Base-by-base conservation (phyloP, 495 filamentous ascomycete species). In the Podospora conica region DNA sequence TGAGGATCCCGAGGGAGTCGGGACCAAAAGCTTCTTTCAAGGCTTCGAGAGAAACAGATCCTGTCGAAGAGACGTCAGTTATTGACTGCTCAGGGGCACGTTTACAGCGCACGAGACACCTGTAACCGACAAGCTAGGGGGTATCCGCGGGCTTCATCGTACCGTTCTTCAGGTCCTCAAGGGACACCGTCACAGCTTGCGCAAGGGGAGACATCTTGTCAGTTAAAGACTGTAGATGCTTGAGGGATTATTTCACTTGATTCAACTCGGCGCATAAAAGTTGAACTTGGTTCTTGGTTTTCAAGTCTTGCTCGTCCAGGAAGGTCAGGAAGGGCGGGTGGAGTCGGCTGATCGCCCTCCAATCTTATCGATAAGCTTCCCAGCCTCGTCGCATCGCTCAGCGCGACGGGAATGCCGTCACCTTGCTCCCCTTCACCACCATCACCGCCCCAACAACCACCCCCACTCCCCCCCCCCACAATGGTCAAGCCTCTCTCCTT, bases 21-120 rank as follows among this genome's bases (percentile, higher is more conserved):
- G 95, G 92, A 3, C 95, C 95, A 73, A 99, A 98, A 3, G 95
- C 95, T 68, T 89, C 84, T 67, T 90, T 88, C 12, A 99, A 83
- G 0, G 85, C 84, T 23, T 87, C 83, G 64, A 91, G 90, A 7
- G 89, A 82, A 61, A 97, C 83, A 55, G 84, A 84, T 24, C 90
- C 92, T 70, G 54, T 54, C 29, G 6, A 27, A n/a, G n/a, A 21
- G 23, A 8, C n/a, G 23, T 21, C 25, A 55, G 53, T 55, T 27
- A n/a, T 22, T 20, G 5, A 5, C n/a, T 15, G 27, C 21, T 53
- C 23, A 15, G 15, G 31, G 29, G 18, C 23, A n/a, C n/a, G n/a
- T n/a, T 24, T 48, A 24, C 60, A 61, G 29, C 27, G 48, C 60
- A 15, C 10, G 7, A 27, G n/a, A 20, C 20, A 5, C 22, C 60